Conservation (phyloP, 345 rosid genomes). For the Citrus inodora region DNA sequence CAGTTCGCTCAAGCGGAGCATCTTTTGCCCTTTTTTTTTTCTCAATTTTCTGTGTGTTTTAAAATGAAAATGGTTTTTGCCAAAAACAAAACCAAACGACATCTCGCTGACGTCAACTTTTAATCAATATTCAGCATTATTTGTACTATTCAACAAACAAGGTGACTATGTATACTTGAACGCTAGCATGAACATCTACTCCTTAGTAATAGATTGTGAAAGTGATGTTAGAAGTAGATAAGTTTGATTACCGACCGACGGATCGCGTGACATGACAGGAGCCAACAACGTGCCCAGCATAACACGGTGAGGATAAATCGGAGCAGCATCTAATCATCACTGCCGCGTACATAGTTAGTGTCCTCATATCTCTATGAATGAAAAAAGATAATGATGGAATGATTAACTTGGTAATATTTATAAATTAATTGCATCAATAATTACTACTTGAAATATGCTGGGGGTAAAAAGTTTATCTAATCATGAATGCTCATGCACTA, state of each 20-base stretch:
- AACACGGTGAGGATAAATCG: neutral
- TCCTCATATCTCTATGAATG: neutral
- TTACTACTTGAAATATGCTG: neutral
- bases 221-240: neutral
- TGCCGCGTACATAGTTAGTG: neutral
- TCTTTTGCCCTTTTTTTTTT: no score
- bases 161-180: neutral
- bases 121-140: neutral
- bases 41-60: no score
- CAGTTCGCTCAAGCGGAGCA: no score
- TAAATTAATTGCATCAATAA: no score
- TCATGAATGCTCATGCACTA: no score
- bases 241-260: neutral
- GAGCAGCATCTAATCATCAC: neutral
- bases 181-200: neutral
- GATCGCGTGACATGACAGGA: neutral
- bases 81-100: no score
- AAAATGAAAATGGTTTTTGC: no score
- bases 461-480: neutral
- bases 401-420: neutral
- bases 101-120: no score
- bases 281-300: no score
- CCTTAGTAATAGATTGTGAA: neutral
- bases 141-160: neutral
- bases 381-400: neutral